These are phyloP conservation scores for Lycium ferocissimum DNA, from an alignment of 257 asterid genomes.

Conservation along the genomic window DNA sequence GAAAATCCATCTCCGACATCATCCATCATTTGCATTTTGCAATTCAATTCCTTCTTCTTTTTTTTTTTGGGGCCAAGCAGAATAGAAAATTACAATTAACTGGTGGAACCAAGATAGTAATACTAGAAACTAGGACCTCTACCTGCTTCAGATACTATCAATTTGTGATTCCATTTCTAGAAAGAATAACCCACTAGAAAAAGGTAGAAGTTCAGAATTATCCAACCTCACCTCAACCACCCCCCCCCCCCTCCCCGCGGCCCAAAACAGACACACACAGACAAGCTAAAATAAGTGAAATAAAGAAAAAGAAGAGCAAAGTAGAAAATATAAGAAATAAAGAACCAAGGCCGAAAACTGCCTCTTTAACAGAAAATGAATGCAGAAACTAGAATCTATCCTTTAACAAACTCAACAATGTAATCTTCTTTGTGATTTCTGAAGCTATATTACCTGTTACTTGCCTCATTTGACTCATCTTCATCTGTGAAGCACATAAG, in stretches of 20 bases:
- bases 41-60: slow-evolving; percentile 5
- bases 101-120: neutral
- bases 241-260: neutral
- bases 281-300: slow-evolving; percentile 11
- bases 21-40: neutral
- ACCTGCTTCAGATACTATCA: slow-evolving; percentile 20
- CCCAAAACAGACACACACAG: neutral
- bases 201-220: slow-evolving; percentile 23
- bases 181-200: slow-evolving; percentile 18
- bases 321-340: neutral
- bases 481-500: slow-evolving; percentile 87
- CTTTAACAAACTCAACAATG: slow-evolving; percentile 26
- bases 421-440: slow-evolving; percentile 12
- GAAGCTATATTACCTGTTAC: slow-evolving; percentile 59
- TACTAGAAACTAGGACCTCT: slow-evolving; percentile 11
- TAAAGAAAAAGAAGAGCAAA: neutral
- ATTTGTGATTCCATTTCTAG: slow-evolving; percentile 18
- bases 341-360: neutral
- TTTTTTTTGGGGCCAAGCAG: slow-evolving; percentile 16
- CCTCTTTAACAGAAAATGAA: slow-evolving; percentile 7
- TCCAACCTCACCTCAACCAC: slow-evolving; percentile 18
- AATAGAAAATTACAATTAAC: neutral
- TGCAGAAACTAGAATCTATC: slow-evolving; percentile 14
- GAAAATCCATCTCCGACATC: slow-evolving; percentile 18
- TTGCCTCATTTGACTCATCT: slow-evolving; percentile 67